Percentiles rank a stretch among this genome's conserved stretches.
These are phyloP conservation scores for Cladophialophora immunda DNA, from an alignment of 2,329 filamentous ascomycete genomes.

Conservation along the genomic window DNA sequence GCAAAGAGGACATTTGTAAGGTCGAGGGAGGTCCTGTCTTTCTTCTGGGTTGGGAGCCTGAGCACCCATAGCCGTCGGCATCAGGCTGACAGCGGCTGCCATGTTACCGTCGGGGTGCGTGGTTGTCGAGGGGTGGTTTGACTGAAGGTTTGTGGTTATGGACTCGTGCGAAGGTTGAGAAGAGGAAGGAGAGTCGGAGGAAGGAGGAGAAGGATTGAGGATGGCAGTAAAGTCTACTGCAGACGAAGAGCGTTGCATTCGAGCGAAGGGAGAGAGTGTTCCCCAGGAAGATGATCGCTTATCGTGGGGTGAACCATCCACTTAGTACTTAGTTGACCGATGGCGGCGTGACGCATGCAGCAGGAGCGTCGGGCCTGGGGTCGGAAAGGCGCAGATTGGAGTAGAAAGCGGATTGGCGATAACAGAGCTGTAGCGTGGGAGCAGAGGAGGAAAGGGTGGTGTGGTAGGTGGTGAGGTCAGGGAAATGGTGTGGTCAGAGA, in stretches of 20 bases:
- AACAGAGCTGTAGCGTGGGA: constrained; percentile 31
- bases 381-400: constrained; percentile 33
- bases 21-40: constrained; percentile 85
- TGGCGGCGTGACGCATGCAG: constrained; percentile 35
- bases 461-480: constrained; percentile 26
- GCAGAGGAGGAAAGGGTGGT: constrained; percentile 19
- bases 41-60: constrained; percentile 67
- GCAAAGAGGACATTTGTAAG: constrained; percentile 98
- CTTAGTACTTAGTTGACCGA: constrained; percentile 21
- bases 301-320: constrained; percentile 41
- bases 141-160: constrained; percentile 12
- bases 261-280: constrained; percentile 35
- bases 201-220: constrained; percentile 38
- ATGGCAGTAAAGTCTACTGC: constrained; percentile 42
- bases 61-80: constrained; percentile 56
- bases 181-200: constrained; percentile 20
- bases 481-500: constrained; percentile 36
- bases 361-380: constrained; percentile 29
- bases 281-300: constrained; percentile 39
- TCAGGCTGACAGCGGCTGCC: constrained; percentile 54
- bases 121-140: constrained; percentile 17
- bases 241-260: constrained; percentile 42
- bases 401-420: constrained; percentile 22
- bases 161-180: constrained; percentile 36
- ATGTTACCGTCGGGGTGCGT: constrained; percentile 48